These are phyloP conservation scores for Plectosphaerella cucumerina DNA, from an alignment of 2,329 filamentous ascomycete species.

Conservation along the genomic window DNA sequence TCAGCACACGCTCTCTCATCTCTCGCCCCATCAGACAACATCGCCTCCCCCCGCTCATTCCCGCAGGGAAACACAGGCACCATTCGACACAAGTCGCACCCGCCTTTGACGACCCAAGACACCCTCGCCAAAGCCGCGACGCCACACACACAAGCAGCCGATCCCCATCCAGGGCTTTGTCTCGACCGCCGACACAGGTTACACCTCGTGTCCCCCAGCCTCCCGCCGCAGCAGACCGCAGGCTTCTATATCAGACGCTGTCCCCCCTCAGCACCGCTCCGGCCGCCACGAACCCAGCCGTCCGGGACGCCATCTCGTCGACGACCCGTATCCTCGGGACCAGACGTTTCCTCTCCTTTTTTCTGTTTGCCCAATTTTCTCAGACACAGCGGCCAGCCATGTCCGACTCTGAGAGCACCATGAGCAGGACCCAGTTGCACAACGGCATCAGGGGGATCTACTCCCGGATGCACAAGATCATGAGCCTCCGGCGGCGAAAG, in stretches of 20 bases:
- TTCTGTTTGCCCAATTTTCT: background rate
- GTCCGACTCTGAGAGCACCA: background rate
- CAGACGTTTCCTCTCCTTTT: background rate
- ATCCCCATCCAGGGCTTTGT: background rate
- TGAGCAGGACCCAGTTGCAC: constrained; percentile 23
- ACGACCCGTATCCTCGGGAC: background rate
- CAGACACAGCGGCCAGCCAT: background rate
- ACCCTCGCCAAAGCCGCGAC: too few relatives aligned
- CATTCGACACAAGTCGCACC: too few relatives aligned
- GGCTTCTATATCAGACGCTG: background rate
- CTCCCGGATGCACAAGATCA: constrained; percentile 38
- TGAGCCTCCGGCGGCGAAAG: constrained; percentile 35
- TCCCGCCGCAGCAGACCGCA: background rate
- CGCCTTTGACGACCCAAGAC: too few relatives aligned
- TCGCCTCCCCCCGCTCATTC: too few relatives aligned
- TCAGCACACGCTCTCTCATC: too few relatives aligned
- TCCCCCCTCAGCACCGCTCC: background rate
- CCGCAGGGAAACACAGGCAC: too few relatives aligned
- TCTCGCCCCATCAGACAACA: too few relatives aligned
- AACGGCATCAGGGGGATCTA: constrained; percentile 39
- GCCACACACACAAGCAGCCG: too few relatives aligned
- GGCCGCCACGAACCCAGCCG: background rate
- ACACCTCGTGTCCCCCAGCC: background rate
- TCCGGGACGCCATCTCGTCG: background rate
- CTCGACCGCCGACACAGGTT: background rate